Evolutionary conservation across 805 yeast species (phyloP).

Genomic region (Candida boleticola): DNA sequence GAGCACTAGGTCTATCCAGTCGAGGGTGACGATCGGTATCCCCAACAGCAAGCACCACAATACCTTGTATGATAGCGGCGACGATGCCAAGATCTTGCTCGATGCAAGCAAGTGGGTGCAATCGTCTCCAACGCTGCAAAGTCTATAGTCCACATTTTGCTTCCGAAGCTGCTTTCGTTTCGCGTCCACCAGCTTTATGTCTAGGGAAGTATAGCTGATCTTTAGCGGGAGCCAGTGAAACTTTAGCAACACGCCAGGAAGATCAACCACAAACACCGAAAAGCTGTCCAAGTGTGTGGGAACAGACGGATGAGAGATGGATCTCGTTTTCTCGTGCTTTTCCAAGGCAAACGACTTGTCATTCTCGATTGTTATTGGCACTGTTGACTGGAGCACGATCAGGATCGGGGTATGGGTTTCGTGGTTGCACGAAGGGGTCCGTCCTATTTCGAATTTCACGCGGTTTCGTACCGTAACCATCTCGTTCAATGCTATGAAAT

Average conservation of each 20-base stretch:
- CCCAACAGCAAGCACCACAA: not conserved
- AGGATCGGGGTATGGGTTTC: not conserved
- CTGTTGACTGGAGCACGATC: not conserved
- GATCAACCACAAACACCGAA: not conserved
- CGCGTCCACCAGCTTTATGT: not conserved
- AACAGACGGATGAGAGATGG: not conserved
- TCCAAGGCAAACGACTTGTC: not conserved
- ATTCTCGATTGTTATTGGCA: not conserved
- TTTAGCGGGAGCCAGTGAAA: constrained; percentile 1
- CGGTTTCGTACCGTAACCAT: not conserved
- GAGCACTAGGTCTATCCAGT: not conserved
- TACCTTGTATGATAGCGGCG: not conserved
- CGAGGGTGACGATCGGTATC: not conserved
- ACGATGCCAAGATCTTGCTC: too few relatives aligned
- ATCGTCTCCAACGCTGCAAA: not conserved
- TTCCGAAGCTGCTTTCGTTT: not conserved
- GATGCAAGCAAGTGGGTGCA: not conserved
- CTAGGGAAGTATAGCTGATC: not conserved
- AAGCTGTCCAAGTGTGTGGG: not conserved
- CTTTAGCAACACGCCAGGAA: not conserved
- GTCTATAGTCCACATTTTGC: not conserved
- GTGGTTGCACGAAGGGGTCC: not conserved
- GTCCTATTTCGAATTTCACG: not conserved
- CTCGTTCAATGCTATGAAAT: not conserved
- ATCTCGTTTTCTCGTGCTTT: not conserved